phyloP scores from a whole-genome alignment of 345 rosid genomes.

The Toxicodendron radicans region DNA sequence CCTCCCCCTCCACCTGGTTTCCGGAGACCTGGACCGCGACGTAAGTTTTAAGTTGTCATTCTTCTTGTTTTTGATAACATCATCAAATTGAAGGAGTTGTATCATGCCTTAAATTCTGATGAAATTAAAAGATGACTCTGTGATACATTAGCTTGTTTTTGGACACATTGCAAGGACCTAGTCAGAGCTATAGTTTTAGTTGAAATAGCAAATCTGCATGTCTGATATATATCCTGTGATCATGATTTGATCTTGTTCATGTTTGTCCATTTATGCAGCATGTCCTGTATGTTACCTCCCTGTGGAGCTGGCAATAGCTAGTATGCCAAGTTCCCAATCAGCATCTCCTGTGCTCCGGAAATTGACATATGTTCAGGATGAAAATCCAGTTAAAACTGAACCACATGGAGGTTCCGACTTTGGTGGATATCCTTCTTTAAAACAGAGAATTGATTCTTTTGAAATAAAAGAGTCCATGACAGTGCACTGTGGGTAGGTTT shows the following conservation, averaged over 20 bases:
- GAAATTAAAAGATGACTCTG: background rate
- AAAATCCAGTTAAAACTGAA: constrained; percentile 55
- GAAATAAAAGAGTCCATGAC: constrained; percentile 74
- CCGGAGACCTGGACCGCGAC: constrained; percentile 68
- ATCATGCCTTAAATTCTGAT: background rate
- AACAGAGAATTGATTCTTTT: constrained; percentile 62
- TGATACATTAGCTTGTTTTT: background rate
- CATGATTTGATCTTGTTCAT: constrained; percentile 15
- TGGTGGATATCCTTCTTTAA: constrained; percentile 85
- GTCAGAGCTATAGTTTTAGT: background rate
- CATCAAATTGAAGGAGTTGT: background rate
- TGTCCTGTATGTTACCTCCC: constrained; percentile 88
- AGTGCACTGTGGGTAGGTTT: constrained; percentile 83
- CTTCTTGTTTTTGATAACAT: constrained; percentile 11
- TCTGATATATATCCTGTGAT: constrained; percentile 5
- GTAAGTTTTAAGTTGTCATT: constrained; percentile 41
- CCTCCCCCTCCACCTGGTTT: constrained; percentile 80
- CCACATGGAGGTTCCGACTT: constrained; percentile 78
- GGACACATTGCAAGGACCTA: background rate
- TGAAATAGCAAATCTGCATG: constrained; percentile 4
- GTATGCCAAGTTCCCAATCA: constrained; percentile 66
- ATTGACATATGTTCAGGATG: constrained; percentile 60
- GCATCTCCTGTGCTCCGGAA: constrained; percentile 53
- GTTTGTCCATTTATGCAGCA: constrained; percentile 42
- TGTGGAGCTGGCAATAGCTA: constrained; percentile 64